Evolutionary conservation across 1,139 yeast genomes (phyloP), one percentile per base, ranked within the genome.

Genomic region (Suhomyces bokatorum): DNA sequence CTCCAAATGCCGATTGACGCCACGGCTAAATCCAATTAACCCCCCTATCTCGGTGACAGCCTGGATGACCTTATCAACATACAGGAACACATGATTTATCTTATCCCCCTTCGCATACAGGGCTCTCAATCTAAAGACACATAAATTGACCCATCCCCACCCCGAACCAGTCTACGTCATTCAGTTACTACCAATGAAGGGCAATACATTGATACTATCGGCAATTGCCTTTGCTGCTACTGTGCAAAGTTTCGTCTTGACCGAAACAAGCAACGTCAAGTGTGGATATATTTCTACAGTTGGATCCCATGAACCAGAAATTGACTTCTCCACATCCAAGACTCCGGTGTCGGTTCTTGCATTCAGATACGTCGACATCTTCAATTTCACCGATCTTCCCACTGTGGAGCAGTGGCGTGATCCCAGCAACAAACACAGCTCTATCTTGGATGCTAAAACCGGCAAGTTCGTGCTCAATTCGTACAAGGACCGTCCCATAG

Each of bases 321-420:
- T 51, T 12, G 31, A 41, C 11, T 30, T 49, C n/a, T 16, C 39
- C 4, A 35, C 34, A 12, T 11, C 43, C 16, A 38, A 39, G n/a
- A 37, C 42, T 48, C 16, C 54, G 53, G 43, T 47, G 58, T 36
- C 71, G 69, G n/a, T 50, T 53, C 0, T 51, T 63, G 56, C 67
- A 13, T 59, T 66, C 44, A 62, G 56, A 40, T 60, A 65, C 43
- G 44, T 52, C 2, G 67, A 66, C 32, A 50, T 67, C 36, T 46
- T 48, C 30, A 54, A 63, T 38, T 57, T 63, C 43, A 47, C 60
- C 4, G 49, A 55, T 10, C 12, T 67, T 3, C 69, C 69, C 2
- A 35, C 53, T 3, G 40, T 59, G 11, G 54, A 53, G 24, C 44
- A 40, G 26, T 63, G 54, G 49, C 24, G 28, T 8, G 37, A 36